Percentiles rank a stretch among this genome's conserved stretches.
Evolutionary conservation across 2,329 filamentous ascomycete species (phyloP).

Genomic region (Xylariaceae sp.): DNA sequence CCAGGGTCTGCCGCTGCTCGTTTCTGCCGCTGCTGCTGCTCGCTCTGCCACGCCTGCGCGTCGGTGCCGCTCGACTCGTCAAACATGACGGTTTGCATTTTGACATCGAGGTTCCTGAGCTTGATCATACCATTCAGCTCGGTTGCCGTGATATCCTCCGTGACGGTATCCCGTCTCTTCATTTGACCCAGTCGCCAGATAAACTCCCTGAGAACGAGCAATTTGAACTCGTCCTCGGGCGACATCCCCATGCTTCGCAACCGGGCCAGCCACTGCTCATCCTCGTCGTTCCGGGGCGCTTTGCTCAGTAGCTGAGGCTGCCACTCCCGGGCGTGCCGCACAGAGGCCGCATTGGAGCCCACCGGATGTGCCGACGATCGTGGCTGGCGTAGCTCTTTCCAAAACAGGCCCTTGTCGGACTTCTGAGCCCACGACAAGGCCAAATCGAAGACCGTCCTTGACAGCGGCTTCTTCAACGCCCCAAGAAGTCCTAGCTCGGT

Average conservation of each 20-base stretch:
- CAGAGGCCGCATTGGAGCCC: slow-evolving; percentile 49
- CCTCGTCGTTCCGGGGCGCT: slow-evolving; percentile 76
- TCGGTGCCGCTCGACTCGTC: slow-evolving; percentile 63
- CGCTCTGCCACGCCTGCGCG: slow-evolving; percentile 29
- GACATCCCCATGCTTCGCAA: slow-evolving; percentile 78
- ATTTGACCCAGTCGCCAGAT: slow-evolving; percentile 80
- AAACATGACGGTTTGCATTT: slow-evolving; percentile 86
- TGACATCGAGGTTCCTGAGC: slow-evolving; percentile 69
- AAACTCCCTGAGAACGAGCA: slow-evolving; percentile 81
- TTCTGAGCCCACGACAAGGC: slow-evolving; percentile 81
- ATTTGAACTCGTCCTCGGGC: slow-evolving; percentile 80
- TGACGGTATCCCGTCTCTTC: slow-evolving; percentile 49
- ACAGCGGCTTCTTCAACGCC: slow-evolving; percentile 73
- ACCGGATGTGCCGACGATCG: slow-evolving; percentile 60
- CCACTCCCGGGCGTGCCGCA: slow-evolving; percentile 52
- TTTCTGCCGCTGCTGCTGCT: slow-evolving; percentile 19
- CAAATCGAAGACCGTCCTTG: slow-evolving; percentile 76
- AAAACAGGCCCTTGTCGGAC: slow-evolving; percentile 76
- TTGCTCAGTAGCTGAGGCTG: slow-evolving; percentile 54
- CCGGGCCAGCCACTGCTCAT: slow-evolving; percentile 86
- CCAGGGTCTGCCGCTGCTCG: slow-evolving; percentile 29
- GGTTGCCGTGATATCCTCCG: slow-evolving; percentile 36
- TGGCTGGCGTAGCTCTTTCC: slow-evolving; percentile 69
- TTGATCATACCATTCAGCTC: slow-evolving; percentile 67
- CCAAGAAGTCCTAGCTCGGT: slow-evolving; percentile 72